These are phyloP conservation scores for Ceratocystis harringtonii DNA, from an alignment of 2,329 filamentous ascomycete species.

Conservation along the genomic window DNA sequence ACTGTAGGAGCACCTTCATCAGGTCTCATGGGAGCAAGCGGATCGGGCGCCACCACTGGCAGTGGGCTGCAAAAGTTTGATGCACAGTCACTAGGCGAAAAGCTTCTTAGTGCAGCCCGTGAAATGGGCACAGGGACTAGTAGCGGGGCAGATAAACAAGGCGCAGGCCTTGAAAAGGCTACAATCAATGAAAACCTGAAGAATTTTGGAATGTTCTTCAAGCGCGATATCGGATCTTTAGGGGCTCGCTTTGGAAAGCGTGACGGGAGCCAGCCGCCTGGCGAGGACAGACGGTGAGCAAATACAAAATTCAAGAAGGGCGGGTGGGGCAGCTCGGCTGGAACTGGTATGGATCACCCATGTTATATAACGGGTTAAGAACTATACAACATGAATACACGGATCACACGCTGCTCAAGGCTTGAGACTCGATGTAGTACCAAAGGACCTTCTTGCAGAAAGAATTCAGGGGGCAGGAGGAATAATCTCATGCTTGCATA, in stretches of 20 bases:
- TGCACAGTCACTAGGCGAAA: constrained; percentile 67
- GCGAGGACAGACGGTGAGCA: constrained; percentile 15
- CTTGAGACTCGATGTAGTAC: neutral
- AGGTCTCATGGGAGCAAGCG: constrained; percentile 19
- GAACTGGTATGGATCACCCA: neutral
- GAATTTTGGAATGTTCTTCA: constrained; percentile 94
- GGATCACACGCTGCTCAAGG: neutral
- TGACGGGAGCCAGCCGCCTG: constrained; percentile 28
- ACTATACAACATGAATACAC: neutral
- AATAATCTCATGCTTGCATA: neutral
- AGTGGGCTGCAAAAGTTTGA: constrained; percentile 50
- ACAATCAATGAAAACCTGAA: constrained; percentile 87
- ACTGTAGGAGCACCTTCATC: neutral
- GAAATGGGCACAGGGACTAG: constrained; percentile 53
- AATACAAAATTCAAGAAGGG: neutral
- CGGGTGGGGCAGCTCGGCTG: neutral
- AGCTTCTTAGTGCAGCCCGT: constrained; percentile 71
- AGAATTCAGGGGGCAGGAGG: neutral
- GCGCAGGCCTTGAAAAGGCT: constrained; percentile 38
- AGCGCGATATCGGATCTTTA: constrained; percentile 65
- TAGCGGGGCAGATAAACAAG: constrained; percentile 18
- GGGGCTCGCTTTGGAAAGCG: constrained; percentile 57
- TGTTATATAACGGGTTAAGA: neutral
- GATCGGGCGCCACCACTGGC: constrained; percentile 27
- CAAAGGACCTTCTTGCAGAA: neutral